Evolutionary conservation across 768 basidiomycete species (phyloP), one percentile per base, ranked within the genome.

Genomic region (Pulveroboletus sp.): DNA sequence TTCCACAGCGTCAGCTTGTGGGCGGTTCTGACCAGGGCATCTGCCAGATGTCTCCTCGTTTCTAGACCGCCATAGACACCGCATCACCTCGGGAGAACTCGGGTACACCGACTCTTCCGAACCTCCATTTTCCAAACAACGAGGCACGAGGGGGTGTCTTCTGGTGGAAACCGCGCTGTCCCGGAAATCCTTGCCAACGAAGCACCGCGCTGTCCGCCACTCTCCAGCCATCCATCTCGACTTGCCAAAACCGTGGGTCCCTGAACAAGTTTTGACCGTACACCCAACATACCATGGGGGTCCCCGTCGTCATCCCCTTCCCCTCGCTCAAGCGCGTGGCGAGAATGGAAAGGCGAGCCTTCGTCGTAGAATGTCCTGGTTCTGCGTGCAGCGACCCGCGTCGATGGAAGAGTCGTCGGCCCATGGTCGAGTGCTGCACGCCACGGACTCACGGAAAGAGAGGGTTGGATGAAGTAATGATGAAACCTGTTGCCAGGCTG

Each of bases 361-460:
- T 37, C 18, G 18, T 46, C n/a, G 18, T 31, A 12, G 27, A 53
- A 42, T 46, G 43, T 12, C 45, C 24, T 41, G 21, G 3, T 24
- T 24, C 12, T 24, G 2, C 45, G 30, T 18, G 17, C 42, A 57
- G 21, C 27, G 52, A 54, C 26, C 55, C 36, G 39, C 8, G 26
- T 50, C 10, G 21, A 66, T 50, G 50, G 40, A 49, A 57, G 37
- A 65, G 56, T 45, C 54, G 54, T 41, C 21, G 14, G 39, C 26
- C 31, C n/a, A 42, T 33, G 46, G 40, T 18, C 35, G 14, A 36
- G 26, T 44, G 33, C 62, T 59, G 17, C 36, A 58, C 21, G 61
- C 64, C 56, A 62, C 55, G 62, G 61, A 66, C 65, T 52, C 64
- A 65, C 48, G 66, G 57, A 50, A 50, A 70, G 49, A 14, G 54